Base-by-base conservation (phyloP, 2,329 filamentous ascomycete species). In the Metarhizium brunneum region DNA sequence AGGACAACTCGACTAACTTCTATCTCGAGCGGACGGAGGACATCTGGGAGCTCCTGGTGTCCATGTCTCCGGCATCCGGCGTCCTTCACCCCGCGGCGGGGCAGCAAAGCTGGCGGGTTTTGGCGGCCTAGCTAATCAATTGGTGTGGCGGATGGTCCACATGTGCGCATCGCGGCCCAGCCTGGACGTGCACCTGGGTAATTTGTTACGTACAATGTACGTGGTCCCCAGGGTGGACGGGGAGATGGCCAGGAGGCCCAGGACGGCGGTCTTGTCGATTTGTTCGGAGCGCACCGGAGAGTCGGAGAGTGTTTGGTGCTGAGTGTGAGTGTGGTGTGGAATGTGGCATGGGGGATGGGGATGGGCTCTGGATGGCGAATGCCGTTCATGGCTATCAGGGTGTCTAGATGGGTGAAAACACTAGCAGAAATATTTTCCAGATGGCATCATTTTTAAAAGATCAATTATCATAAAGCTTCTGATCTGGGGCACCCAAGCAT, bases 61-160 rank as follows among this genome's bases (percentile, higher is more conserved):
- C 18, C 18, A 18, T 18, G 18, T 20, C 51, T 54, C 43, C 43
- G 42, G 30, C 43, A 48, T 14, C 43, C n/a, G n/a, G n/a, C 43
- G 29, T 40, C 18, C 14, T 50, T 50, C 25, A 49, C 54, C 57
- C 54, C 52, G 57, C 57, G 38, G 57, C 57, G 57, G 57, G 57
- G 57, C 49, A 52, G 25, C 10, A 48, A 30, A 8, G 42, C 11
- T 14, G 20, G 45, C 32, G 25, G 25, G 36, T 52, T 56, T 49
- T 56, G 57, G 52, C 52, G 54, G 54, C 43, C 38, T 50, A n/a
- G 50, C 14, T n/a, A 5, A 47, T 38, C 35, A 40, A 54, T 54
- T 45, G 52, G n/a, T 38, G 43, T 30, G 29, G 25, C 14, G 25
- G 16, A n/a, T 32, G 40, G 51, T 16, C 51, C 51, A 45, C 51